Percentiles rank a stretch among this genome's conserved stretches.
phyloP scores from a whole-genome alignment of 2,329 filamentous ascomycete genomes.

The Dothideomycetes sp. region DNA sequence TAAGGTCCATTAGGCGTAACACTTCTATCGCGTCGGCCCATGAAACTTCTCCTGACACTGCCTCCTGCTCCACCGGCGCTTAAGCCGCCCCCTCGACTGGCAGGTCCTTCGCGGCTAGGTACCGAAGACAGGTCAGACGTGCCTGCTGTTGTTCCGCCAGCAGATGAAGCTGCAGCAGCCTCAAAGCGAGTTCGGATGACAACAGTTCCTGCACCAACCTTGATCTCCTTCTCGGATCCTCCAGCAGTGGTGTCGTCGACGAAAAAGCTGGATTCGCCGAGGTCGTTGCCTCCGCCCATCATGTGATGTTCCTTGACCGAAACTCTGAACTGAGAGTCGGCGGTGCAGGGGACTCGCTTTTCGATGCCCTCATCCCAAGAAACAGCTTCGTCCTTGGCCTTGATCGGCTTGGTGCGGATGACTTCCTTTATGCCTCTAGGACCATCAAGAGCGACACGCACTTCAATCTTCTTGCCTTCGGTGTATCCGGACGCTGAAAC shows the following conservation, averaged over 20 bases:
- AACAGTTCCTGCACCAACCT: slow-evolving; percentile 66
- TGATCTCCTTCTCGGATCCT: slow-evolving; percentile 53
- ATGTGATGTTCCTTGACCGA: slow-evolving; percentile 76
- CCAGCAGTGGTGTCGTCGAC: slow-evolving; percentile 68
- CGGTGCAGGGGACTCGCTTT: slow-evolving; percentile 57
- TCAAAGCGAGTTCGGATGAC: slow-evolving; percentile 64
- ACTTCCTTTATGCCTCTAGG: slow-evolving; percentile 64
- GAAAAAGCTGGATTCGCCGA: slow-evolving; percentile 83
- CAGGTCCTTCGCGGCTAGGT: slow-evolving; percentile 2
- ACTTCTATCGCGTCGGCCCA: slow-evolving; percentile 9
- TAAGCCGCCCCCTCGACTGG: slow-evolving; percentile 1
- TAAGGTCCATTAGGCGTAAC: slow-evolving; percentile 6
- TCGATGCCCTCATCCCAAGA: slow-evolving; percentile 61
- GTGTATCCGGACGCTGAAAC: slow-evolving; percentile 67
- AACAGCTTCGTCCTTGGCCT: slow-evolving; percentile 54
- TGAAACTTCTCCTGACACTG: slow-evolving; percentile 9
- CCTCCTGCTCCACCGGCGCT: slow-evolving; percentile 1
- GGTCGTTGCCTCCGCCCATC: slow-evolving; percentile 70
- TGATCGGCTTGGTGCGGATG: slow-evolving; percentile 87
- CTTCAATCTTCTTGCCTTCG: slow-evolving; percentile 23
- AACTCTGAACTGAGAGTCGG: slow-evolving; percentile 78
- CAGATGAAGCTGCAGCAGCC: slow-evolving; percentile 13
- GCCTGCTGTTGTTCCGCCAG: no score
- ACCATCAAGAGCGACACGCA: slow-evolving; percentile 21
- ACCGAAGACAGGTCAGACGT: background rate